Conservation (phyloP, 768 basidiomycete genomes). For the Boletus eberwhitei region DNA sequence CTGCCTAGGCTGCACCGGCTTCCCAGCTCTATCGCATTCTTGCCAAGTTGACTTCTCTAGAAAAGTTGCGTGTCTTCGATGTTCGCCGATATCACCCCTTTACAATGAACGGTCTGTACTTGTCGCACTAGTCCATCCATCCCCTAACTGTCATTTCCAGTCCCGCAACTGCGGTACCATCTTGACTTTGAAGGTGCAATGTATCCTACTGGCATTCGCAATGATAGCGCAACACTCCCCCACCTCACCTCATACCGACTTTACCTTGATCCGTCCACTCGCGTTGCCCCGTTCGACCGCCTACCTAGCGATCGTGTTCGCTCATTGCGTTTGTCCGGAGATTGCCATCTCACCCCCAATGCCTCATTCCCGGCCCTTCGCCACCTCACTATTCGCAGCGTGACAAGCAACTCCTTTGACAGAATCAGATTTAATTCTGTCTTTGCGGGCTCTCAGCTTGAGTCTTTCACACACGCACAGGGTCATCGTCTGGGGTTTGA, state of each 20-base stretch:
- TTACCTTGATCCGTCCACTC: conserved; percentile 29
- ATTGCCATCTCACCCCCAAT: conserved; percentile 21
- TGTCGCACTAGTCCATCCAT: background rate
- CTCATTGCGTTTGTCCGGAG: conserved; percentile 36
- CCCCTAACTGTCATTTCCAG: conserved; percentile 9
- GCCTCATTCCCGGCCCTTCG: conserved; percentile 18
- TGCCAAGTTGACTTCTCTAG: conserved; percentile 26
- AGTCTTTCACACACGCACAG: conserved; percentile 35
- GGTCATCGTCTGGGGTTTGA: conserved; percentile 36
- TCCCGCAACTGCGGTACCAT: conserved; percentile 18
- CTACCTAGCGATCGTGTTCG: conserved; percentile 23
- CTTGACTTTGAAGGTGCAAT: conserved; percentile 38
- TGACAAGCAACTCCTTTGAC: conserved; percentile 38
- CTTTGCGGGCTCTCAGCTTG: conserved; percentile 31
- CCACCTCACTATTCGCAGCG: conserved; percentile 30
- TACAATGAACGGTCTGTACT: conserved; percentile 9
- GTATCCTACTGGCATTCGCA: conserved; percentile 24
- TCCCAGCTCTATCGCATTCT: conserved; percentile 33
- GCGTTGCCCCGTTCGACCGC: conserved; percentile 28
- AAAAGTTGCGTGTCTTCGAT: conserved; percentile 35
- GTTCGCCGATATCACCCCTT: conserved; percentile 22
- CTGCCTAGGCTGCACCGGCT: conserved; percentile 21
- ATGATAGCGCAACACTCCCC: background rate
- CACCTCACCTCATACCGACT: conserved; percentile 33
- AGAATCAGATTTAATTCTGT: conserved; percentile 22